Conservation (phyloP, 2,329 filamentous ascomycete species). For the Corinectria fuckeliana region DNA sequence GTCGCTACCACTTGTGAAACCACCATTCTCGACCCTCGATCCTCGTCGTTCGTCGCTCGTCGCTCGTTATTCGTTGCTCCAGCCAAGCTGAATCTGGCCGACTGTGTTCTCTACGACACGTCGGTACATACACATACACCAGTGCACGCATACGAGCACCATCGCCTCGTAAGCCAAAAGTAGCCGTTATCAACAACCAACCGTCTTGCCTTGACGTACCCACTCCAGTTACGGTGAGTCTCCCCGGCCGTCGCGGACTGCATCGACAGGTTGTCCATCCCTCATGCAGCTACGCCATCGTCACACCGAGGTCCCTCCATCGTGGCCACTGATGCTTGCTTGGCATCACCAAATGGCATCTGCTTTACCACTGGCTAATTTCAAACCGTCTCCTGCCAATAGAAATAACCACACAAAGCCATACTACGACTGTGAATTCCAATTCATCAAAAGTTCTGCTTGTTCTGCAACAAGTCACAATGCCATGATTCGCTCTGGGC, state of each 20-base stretch:
- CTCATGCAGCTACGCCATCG: neutral
- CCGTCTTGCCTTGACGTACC: neutral
- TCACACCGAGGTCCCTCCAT: neutral
- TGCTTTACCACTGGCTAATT: neutral
- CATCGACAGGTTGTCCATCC: neutral
- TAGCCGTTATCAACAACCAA: neutral
- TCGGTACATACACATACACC: neutral
- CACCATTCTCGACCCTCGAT: slow-evolving; percentile 4
- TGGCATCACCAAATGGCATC: neutral
- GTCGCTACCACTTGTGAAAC: slow-evolving; percentile 10
- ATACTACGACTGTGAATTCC: slow-evolving; percentile 1
- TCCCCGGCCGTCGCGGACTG: neutral
- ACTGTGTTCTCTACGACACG: neutral
- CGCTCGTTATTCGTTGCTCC: neutral
- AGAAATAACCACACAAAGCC: slow-evolving; percentile 3
- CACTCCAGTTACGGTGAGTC: neutral
- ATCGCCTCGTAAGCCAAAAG: slow-evolving; percentile 1
- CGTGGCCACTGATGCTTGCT: neutral
- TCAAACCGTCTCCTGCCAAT: slow-evolving; percentile 1
- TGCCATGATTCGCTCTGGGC: slow-evolving; percentile 4
- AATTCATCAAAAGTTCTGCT: neutral
- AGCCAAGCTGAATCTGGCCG: neutral
- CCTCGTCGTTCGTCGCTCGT: neutral
- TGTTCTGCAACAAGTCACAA: neutral
- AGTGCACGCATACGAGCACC: slow-evolving; percentile 5